phyloP scores from a whole-genome alignment of 106 monocot genomes.

The Iris macrosiphon region DNA sequence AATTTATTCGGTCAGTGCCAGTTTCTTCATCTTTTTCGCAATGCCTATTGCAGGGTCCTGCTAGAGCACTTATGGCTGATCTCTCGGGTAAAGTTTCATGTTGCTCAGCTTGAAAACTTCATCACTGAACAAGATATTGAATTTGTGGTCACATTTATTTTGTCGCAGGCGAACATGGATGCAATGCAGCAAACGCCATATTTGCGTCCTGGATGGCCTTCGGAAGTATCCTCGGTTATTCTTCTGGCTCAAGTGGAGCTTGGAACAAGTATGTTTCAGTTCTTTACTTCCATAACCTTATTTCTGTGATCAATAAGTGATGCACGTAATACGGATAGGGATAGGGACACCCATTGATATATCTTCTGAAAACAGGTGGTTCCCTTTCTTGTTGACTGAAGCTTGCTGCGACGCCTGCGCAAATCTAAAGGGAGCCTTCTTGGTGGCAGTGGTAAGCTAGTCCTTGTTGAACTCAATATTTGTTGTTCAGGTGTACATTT shows the following conservation, averaged over 20 bases:
- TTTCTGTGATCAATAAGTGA: background rate
- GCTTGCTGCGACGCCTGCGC: constrained; percentile 65
- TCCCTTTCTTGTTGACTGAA: constrained; percentile 46
- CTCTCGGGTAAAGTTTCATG: constrained; percentile 31
- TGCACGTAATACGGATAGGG: background rate
- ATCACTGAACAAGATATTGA: too few species aligned
- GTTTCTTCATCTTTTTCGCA: too few species aligned
- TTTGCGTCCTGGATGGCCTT: constrained; percentile 62
- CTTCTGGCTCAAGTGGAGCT: constrained; percentile 42
- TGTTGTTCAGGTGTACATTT: too few species aligned
- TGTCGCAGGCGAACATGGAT: constrained; percentile 28
- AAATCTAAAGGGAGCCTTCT: too few species aligned
- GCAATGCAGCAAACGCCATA: constrained; percentile 38
- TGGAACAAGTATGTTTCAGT: constrained; percentile 39
- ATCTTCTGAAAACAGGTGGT: constrained; percentile 26
- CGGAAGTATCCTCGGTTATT: constrained; percentile 55
- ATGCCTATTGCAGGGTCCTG: constrained; percentile 36
- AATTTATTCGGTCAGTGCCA: too few species aligned
- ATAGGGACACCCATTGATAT: background rate
- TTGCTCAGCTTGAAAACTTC: background rate
- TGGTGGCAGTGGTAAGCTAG: constrained; percentile 51
- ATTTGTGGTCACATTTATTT: background rate
- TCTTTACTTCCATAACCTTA: background rate
- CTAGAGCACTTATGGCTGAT: constrained; percentile 65
- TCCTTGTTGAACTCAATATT: too few species aligned